Percentiles rank a stretch among this genome's conserved stretches.
Evolutionary conservation across 1,284 basidiomycete species (phyloP).

Genomic region (Puccinia horiana): DNA sequence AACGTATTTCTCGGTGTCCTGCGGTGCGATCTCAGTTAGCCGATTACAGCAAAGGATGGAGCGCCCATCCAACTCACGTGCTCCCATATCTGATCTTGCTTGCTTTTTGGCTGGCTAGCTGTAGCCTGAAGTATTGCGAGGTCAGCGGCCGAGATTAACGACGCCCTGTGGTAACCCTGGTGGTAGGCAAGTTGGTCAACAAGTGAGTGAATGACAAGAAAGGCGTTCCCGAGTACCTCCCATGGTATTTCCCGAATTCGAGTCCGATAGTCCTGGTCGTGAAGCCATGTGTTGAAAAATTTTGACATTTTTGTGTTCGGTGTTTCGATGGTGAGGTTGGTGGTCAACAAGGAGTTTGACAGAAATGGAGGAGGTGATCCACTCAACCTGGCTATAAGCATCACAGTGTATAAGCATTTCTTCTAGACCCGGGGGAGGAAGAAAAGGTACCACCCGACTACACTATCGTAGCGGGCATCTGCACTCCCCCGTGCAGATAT

Average conservation of each 20-base stretch:
- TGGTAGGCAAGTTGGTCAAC: neutral
- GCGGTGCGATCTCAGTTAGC: neutral
- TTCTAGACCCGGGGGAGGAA: too few species aligned
- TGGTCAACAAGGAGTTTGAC: neutral
- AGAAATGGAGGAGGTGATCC: neutral
- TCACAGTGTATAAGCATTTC: neutral
- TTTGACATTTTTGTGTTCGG: conserved; percentile 14
- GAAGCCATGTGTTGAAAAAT: conserved; percentile 79
- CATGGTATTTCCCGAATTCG: conserved; percentile 88
- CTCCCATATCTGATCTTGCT: conserved; percentile 35
- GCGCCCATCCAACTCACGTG: conserved; percentile 21
- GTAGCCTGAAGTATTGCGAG: conserved; percentile 86
- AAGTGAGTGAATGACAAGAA: neutral
- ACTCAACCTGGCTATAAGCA: neutral
- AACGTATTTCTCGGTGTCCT: conserved; percentile 75
- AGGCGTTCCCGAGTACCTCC: conserved; percentile 63
- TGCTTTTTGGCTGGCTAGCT: conserved; percentile 56
- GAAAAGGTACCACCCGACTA: too few species aligned
- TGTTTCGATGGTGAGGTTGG: neutral
- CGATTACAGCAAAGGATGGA: neutral
- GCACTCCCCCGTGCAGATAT: too few species aligned
- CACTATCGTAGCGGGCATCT: too few species aligned
- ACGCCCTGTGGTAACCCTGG: conserved; percentile 88
- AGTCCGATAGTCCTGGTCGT: conserved; percentile 82
- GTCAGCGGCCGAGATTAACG: conserved; percentile 83